Percentiles rank a stretch among this genome's conserved stretches.
phyloP scores from a whole-genome alignment of 495 filamentous ascomycete species.

The Cercophora newfieldiana region DNA sequence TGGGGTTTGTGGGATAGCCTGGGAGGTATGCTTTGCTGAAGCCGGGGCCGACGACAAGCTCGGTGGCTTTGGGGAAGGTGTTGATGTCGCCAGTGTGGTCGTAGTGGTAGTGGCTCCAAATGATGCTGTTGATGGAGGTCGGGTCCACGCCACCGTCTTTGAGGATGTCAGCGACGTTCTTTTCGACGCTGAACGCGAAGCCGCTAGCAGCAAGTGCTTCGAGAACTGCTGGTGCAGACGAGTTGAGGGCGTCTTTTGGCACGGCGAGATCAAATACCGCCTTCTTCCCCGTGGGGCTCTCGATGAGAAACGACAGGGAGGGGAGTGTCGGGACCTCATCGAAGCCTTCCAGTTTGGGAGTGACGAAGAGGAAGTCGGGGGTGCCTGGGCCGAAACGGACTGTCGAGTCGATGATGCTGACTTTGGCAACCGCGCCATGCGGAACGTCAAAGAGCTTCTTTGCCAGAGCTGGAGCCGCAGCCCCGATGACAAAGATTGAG shows the following conservation, averaged over 20 bases:
- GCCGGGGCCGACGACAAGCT: constrained; percentile 14
- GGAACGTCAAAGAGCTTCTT: constrained; percentile 8
- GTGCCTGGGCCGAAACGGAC: not conserved
- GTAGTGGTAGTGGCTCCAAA: constrained; percentile 15
- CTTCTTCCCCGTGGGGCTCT: constrained; percentile 7
- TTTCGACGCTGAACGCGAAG: not conserved
- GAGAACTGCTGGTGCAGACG: constrained; percentile 2
- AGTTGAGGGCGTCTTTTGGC: not conserved
- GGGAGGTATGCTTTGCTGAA: constrained; percentile 5
- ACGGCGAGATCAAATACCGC: constrained; percentile 11
- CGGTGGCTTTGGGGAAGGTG: constrained; percentile 7
- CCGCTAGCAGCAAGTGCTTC: not conserved
- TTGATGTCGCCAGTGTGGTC: constrained; percentile 13
- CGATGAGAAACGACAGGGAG: constrained; percentile 12
- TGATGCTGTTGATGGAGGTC: constrained; percentile 1
- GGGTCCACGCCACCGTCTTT: constrained; percentile 1
- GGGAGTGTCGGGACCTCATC: not conserved
- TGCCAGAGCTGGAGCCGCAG: too few relatives aligned
- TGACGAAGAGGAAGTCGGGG: not conserved
- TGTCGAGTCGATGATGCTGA: constrained; percentile 16
- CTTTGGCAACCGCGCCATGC: constrained; percentile 1
- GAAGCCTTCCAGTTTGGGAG: constrained; percentile 6
- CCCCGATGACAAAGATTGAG: too few relatives aligned
- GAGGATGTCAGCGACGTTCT: constrained; percentile 10
- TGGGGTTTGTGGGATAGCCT: constrained; percentile 10